A percentile compares a stretch with the other conserved stretches of the same genome.
phyloP scores from a whole-genome alignment of 768 basidiomycete genomes.

The Naganishia onofrii region DNA sequence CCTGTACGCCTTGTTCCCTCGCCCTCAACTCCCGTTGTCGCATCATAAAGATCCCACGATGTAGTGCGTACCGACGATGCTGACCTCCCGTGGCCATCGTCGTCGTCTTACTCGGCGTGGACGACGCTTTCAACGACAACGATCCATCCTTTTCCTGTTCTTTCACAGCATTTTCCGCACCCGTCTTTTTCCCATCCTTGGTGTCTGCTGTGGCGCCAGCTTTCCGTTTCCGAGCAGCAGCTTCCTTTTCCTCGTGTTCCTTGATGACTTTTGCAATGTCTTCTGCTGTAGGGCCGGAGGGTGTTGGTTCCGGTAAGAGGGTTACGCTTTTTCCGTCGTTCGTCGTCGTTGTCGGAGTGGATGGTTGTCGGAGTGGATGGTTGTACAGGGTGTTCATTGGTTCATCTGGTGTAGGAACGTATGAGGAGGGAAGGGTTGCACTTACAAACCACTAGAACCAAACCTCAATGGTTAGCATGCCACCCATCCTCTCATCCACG shows the following conservation, averaged over 20 bases:
- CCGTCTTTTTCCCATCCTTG: slow-evolving; percentile 43
- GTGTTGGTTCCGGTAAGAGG: slow-evolving; percentile 31
- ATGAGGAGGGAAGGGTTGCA: slow-evolving; percentile 30
- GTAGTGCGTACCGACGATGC: slow-evolving; percentile 76
- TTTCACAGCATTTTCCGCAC: slow-evolving; percentile 37
- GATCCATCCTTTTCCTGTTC: slow-evolving; percentile 41
- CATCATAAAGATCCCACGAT: slow-evolving; percentile 78
- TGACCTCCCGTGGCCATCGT: slow-evolving; percentile 47
- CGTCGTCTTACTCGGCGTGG: slow-evolving; percentile 31
- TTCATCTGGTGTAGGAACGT: too few species aligned
- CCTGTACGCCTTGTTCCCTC: slow-evolving; percentile 59
- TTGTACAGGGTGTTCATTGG: too few species aligned
- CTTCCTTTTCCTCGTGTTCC: slow-evolving; percentile 74
- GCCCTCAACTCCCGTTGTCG: slow-evolving; percentile 70
- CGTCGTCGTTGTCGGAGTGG: too few species aligned
- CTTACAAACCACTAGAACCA: slow-evolving; percentile 22
- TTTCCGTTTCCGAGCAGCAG: slow-evolving; percentile 62
- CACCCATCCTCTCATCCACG: too few species aligned
- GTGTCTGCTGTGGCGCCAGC: slow-evolving; percentile 57
- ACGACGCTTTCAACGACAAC: too few species aligned
- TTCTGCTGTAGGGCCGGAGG: slow-evolving; percentile 48
- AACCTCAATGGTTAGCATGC: too few species aligned
- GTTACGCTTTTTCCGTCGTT: too few species aligned
- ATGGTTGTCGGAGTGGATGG: too few species aligned
- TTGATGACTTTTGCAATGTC: slow-evolving; percentile 55